phyloP scores from a whole-genome alignment of 306 rosid species.

The Quercus robur region DNA sequence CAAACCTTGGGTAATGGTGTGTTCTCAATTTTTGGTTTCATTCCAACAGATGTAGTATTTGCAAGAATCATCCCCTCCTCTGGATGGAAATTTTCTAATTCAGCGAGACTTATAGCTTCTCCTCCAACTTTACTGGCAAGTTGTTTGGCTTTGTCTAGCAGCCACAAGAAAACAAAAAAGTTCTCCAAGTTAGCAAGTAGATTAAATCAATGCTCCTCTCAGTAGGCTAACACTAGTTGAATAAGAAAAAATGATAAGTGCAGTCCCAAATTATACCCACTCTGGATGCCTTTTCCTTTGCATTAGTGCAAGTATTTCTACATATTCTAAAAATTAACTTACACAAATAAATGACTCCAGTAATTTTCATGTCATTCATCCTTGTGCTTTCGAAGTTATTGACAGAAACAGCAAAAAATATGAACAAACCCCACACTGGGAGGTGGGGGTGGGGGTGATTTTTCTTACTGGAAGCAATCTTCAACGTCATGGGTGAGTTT shows the following conservation, averaged over 20 bases:
- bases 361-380: too few relatives aligned
- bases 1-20: slow-evolving; percentile 55
- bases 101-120: slow-evolving; percentile 44
- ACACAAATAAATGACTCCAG: too few relatives aligned
- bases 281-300: too few relatives aligned
- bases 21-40: slow-evolving; percentile 44
- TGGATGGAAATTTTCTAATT: slow-evolving; percentile 46
- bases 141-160: slow-evolving; percentile 52
- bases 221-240: neutral
- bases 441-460: too few relatives aligned
- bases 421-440: too few relatives aligned
- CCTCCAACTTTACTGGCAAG: slow-evolving; percentile 55
- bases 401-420: too few relatives aligned
- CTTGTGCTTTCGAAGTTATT: too few relatives aligned
- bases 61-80: slow-evolving; percentile 65
- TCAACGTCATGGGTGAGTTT: too few relatives aligned
- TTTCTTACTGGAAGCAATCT: too few relatives aligned
- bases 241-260: neutral
- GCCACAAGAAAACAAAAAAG: neutral
- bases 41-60: slow-evolving; percentile 58
- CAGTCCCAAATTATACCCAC: too few relatives aligned
- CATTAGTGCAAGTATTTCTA: too few relatives aligned
- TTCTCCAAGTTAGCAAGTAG: neutral
- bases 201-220: neutral
- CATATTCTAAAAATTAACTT: too few relatives aligned